Evolutionary conservation across 23 red algal species (phyloP), one percentile per base, ranked within the genome.

Genomic region (Gracilaria gracilis): DNA sequence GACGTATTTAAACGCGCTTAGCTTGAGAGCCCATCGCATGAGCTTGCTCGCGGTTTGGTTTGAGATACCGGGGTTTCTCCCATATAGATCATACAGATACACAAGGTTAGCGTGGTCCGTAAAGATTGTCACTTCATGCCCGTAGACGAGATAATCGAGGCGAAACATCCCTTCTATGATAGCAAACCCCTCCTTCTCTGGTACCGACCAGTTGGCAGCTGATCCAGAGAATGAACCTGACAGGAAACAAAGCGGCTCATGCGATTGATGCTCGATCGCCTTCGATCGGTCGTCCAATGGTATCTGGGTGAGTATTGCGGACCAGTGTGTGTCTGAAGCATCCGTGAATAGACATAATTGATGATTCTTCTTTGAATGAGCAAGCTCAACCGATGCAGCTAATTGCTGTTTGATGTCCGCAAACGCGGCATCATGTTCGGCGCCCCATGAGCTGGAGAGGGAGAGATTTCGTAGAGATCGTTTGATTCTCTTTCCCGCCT

Each of bases 381-480:
- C 84, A 28, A 75, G 66, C 67, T 88, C 77, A 4, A 48, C 39
- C 0, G 81, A 85, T 27, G 84, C 84, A 24, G 66, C 66, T 2
- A 77, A 15, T 88, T 88, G 84, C 21, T 74, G 4, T 37, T 58
- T 88, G 84, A 88, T 88, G 67, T 74, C 70, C 35, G 25, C 0
- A 20, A 88, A 88, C 47, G 84, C 84, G 34, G 66, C 25, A 88
- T 88, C 67, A 88, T 88, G 84, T 19, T 0, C 3, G 25, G 67
- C 20, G 67, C 84, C 67, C 67, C 42, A 88, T 15, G 28, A 53
- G 66, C 48, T 40, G 84, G 37, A 8, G 49, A 88, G 65, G 9
- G 67, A 49, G 62, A 88, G 51, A 19, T 88, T 77, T 66, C 84
- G 84, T 4, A 88, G 16, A 6, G 84, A 19, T 9, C n/a, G 44